Percentiles rank a stretch among this genome's conserved stretches.
These are phyloP conservation scores for Margaritispora aquatica DNA, from an alignment of 495 filamentous ascomycete species.

Conservation along the genomic window DNA sequence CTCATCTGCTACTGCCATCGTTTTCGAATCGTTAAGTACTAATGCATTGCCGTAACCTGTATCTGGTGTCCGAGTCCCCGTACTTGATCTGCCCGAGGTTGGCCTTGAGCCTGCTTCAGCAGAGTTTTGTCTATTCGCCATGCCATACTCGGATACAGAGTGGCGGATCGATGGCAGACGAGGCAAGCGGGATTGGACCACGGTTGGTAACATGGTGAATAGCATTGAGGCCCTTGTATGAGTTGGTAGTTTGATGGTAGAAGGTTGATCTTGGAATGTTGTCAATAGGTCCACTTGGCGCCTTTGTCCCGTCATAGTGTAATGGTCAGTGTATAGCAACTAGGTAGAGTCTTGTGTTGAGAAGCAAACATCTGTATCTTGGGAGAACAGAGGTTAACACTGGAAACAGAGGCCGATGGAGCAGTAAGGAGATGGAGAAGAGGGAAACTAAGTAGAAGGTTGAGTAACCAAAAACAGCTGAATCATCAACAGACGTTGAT, in stretches of 20 bases:
- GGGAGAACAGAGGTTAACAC: too few species aligned
- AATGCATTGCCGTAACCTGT: conserved; percentile 11
- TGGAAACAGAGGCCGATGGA: not conserved
- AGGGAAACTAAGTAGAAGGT: not conserved
- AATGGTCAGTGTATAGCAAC: too few species aligned
- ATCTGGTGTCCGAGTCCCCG: conserved; percentile 13
- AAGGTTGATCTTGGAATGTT: conserved; percentile 2
- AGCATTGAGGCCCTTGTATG: conserved; percentile 14
- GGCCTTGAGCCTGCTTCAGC: not conserved
- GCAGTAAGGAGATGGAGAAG: not conserved
- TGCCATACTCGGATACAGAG: conserved; percentile 16
- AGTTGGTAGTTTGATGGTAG: conserved; percentile 7
- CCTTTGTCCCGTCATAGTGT: not conserved
- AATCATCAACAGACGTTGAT: too few species aligned
- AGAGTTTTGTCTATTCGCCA: conserved; percentile 1
- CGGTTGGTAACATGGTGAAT: conserved; percentile 21
- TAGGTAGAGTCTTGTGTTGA: too few species aligned
- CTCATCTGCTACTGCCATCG: not conserved
- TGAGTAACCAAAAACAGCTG: not conserved
- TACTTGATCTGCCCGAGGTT: not conserved
- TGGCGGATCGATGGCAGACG: conserved; percentile 20
- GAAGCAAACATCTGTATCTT: not conserved
- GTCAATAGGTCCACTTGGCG: not conserved
- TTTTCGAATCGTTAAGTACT: conserved; percentile 6
- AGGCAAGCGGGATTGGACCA: conserved; percentile 18